Conservation (phyloP, 2,329 filamentous ascomycete species). For the Trichophyton rubrum region DNA sequence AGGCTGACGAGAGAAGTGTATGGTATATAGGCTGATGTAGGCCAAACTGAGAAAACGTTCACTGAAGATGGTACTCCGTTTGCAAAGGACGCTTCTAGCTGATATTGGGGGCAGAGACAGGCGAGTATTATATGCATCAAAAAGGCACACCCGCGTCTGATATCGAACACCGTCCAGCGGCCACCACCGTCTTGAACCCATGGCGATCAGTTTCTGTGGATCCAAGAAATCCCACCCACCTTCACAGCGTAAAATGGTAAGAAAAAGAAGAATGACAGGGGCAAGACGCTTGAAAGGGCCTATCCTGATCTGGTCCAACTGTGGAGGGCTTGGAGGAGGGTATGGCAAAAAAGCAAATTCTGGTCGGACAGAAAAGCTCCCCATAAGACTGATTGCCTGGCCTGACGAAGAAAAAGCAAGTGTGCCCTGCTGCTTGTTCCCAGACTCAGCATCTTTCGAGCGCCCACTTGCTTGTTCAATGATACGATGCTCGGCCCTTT, state of each 20-base stretch:
- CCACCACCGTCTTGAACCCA: background rate
- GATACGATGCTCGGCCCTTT: background rate
- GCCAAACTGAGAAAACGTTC: background rate
- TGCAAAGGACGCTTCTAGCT: background rate
- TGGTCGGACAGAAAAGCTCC: slow-evolving; percentile 3
- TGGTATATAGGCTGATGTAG: background rate
- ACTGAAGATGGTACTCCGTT: background rate
- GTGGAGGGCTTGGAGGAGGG: slow-evolving; percentile 2
- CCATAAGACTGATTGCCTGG: slow-evolving; percentile 3
- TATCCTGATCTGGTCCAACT: background rate
- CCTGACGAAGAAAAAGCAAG: background rate
- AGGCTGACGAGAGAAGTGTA: background rate
- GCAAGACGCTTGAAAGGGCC: slow-evolving; percentile 4
- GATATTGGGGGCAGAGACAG: background rate
- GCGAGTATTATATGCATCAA: slow-evolving; percentile 2
- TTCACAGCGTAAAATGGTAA: background rate
- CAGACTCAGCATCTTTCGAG: background rate
- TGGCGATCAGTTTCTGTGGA: background rate
- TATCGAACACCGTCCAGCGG: background rate
- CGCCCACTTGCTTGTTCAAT: background rate
- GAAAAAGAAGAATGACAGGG: slow-evolving; percentile 4
- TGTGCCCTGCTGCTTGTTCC: slow-evolving; percentile 1
- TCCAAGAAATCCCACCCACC: slow-evolving; percentile 1
- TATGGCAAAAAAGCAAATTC: slow-evolving; percentile 3
- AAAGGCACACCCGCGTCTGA: background rate